Conservation (phyloP, 257 asterid species). For the Solanum verrucosum region DNA sequence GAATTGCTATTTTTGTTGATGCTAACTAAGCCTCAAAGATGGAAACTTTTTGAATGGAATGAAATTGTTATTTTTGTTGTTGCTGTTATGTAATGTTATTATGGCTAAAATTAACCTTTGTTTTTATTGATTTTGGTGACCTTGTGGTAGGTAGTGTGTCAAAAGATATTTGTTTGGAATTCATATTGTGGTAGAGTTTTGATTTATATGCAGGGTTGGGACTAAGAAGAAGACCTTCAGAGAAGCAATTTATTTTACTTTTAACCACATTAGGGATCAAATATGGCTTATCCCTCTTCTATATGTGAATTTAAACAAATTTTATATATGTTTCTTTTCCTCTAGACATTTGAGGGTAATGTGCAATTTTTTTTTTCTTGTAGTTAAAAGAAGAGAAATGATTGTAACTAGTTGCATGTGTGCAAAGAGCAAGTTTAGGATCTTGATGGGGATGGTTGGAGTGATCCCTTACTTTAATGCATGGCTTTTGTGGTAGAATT, state of each 20-base stretch:
- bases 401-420: neutral
- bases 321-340: neutral
- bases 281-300: neutral
- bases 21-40: neutral
- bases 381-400: neutral
- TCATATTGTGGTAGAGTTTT: neutral
- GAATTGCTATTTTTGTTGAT: neutral
- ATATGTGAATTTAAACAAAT: neutral
- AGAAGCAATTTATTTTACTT: neutral
- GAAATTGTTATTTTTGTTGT: neutral
- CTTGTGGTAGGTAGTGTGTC: neutral
- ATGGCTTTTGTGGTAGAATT: neutral
- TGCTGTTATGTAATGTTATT: neutral
- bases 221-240: neutral
- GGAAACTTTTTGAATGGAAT: neutral
- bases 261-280: neutral
- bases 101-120: neutral
- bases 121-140: neutral
- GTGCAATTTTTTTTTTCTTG: neutral
- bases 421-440: neutral
- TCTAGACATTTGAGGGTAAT: neutral
- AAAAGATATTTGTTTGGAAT: neutral
- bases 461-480: neutral
- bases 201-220: neutral
- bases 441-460: neutral